Conservation (phyloP, 176 grass and related monocot genomes). For the Musa schizocarpa region DNA sequence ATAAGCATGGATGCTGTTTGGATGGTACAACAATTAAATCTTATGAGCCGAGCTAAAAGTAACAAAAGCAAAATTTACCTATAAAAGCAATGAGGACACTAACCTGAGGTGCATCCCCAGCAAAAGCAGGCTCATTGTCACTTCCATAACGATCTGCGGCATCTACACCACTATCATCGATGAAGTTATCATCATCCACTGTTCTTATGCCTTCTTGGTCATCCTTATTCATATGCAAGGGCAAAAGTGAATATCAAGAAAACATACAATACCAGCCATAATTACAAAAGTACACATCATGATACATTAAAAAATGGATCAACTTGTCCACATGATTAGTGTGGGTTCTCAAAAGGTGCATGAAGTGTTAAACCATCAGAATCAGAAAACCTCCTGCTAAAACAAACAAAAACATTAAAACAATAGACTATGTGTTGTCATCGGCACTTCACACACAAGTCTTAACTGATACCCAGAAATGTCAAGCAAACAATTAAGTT, state of each 20-base stretch:
- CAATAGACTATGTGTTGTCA: too few species aligned
- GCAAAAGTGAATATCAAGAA: background rate
- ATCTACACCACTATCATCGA: constrained; percentile 87
- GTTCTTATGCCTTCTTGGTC: constrained; percentile 90
- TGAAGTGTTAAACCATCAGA: too few species aligned
- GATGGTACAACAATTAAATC: background rate
- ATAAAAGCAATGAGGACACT: background rate
- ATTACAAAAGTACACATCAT: too few species aligned
- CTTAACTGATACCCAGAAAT: too few species aligned
- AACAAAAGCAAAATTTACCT: constrained; percentile 1
- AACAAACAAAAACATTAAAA: too few species aligned
- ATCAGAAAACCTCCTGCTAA: too few species aligned
- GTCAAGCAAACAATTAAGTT: too few species aligned
- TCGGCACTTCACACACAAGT: too few species aligned
- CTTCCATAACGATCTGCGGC: constrained; percentile 75
- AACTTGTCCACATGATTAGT: too few species aligned
- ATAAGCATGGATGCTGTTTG: background rate
- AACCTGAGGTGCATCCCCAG: constrained; percentile 63
- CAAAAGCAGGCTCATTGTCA: constrained; percentile 54
- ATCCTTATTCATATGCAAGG: constrained; percentile 41
- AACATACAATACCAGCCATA: background rate
- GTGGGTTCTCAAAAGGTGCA: too few species aligned
- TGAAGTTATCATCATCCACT: constrained; percentile 91
- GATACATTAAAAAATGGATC: too few species aligned
- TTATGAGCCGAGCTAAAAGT: background rate